Evolutionary conservation across 805 yeast species (phyloP), one percentile per base, ranked within the genome.

Genomic region (Schizosaccharomyces japonicus): DNA sequence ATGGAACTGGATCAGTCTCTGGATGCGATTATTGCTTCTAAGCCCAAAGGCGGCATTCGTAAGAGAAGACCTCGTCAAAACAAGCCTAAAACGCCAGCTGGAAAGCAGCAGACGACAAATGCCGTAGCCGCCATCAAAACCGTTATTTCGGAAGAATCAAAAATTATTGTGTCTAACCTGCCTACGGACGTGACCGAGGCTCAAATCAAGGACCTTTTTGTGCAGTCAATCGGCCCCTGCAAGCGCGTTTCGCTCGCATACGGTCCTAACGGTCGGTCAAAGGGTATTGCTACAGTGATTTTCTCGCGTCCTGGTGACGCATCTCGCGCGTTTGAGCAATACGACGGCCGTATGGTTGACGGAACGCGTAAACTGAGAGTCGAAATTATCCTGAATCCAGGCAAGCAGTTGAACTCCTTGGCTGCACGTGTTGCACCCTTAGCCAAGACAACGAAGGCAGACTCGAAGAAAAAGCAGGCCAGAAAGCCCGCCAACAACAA

Each of bases 281-380:
- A 80, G 53, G 98, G 98, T 64, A 73, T 76, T 66, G 94, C 94
- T 52, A 83, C 90, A 50, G 73, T 90, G 57, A 69, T 77, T 50
- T 90, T 90, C 69, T 74, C 67, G 58, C 68, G 69, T 50, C 62
- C 72, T 47, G 76, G 76, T 50, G 70, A 71, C 60, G 96, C 96
- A 47, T 65, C 72, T 52, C 69, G 66, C 57, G 94, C 95, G 46
- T 80, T 80, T 57, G 73, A 75, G 58, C 77, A 76, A 58, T 87
- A 78, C 68, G 80, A 87, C 63, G 87, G 90, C 58, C 87, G 94
- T 42, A 85, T 94, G 58, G 80, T 90, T 57, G 98, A 90, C 60
- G 77, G 95, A 51, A 71, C 76, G 51, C 63, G 73, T 54, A 78
- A 70, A 61, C 72, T 90, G 69, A 79, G 72, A 63, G 65, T 75